Percentiles rank a stretch among this genome's conserved stretches.
These are phyloP conservation scores for Oryza nivara DNA, from an alignment of 176 grass and related monocot genomes.

Conservation along the genomic window DNA sequence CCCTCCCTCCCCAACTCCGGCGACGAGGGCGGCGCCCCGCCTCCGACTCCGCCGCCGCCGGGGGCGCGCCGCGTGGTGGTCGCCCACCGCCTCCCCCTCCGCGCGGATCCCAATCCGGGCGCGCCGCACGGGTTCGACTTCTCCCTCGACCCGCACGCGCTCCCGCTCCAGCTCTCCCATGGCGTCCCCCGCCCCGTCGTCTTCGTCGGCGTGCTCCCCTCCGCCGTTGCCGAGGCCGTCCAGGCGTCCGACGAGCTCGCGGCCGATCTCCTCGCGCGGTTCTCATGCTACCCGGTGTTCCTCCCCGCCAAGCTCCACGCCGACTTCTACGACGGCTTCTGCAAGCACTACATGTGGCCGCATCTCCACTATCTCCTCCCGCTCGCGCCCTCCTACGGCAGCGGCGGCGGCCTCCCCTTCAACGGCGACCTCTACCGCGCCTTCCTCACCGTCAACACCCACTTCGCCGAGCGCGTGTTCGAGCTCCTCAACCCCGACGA, in stretches of 20 bases:
- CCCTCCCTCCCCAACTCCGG: conserved; percentile 2
- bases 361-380: conserved; percentile 56
- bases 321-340: conserved; percentile 66
- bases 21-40: neutral
- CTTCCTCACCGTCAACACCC: conserved; percentile 55
- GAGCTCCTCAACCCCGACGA: conserved; percentile 54
- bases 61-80: conserved; percentile 58
- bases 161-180: conserved; percentile 47
- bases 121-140: conserved; percentile 53
- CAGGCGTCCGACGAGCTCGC: conserved; percentile 19
- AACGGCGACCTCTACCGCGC: conserved; percentile 23
- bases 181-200: conserved; percentile 52
- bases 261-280: conserved; percentile 32
- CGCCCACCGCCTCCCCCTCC: conserved; percentile 70
- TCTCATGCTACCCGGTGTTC: conserved; percentile 55
- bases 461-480: conserved; percentile 55
- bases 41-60: neutral
- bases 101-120: conserved; percentile 39
- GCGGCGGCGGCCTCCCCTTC: conserved; percentile 39
- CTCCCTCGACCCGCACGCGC: conserved; percentile 56
- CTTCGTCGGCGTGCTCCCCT: conserved; percentile 64
- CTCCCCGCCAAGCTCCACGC: conserved; percentile 50
- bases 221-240: conserved; percentile 13
- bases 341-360: conserved; percentile 72
- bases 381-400: conserved; percentile 28